These are phyloP conservation scores for Gracilaria domingensis DNA, from an alignment of 23 red algal genomes.

Conservation along the genomic window DNA sequence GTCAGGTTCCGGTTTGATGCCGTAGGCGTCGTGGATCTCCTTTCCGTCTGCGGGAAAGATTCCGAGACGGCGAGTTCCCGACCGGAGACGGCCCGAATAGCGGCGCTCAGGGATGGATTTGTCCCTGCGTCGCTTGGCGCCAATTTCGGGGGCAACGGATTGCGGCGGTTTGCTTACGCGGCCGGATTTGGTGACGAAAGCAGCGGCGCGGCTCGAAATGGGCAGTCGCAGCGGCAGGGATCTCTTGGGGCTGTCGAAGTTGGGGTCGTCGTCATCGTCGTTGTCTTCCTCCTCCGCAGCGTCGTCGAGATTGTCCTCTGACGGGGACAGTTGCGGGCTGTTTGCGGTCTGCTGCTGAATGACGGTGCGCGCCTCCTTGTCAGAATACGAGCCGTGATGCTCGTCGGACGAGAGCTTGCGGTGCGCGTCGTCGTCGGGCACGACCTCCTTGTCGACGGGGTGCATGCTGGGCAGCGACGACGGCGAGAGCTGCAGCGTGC, in stretches of 20 bases:
- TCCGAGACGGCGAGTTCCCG: slow-evolving; percentile 25
- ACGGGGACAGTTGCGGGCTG: not conserved
- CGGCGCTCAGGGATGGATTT: not conserved
- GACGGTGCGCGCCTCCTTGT: slow-evolving; percentile 15
- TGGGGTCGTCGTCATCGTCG: slow-evolving; percentile 7
- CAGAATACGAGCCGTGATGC: not conserved
- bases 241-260: not conserved
- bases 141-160: slow-evolving; percentile 29
- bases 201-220: not conserved
- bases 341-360: not conserved
- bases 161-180: slow-evolving; percentile 52
- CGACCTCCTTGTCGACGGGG: not conserved
- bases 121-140: not conserved
- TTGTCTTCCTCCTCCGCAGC: not conserved
- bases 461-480: not conserved
- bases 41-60: not conserved
- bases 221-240: slow-evolving; percentile 24
- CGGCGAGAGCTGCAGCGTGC: not conserved
- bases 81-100: slow-evolving; percentile 15
- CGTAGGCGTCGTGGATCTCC: slow-evolving; percentile 10
- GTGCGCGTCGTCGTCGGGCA: not conserved
- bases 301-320: not conserved
- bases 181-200: slow-evolving; percentile 54
- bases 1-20: slow-evolving; percentile 1
- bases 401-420: not conserved